Percentiles rank a stretch among this genome's conserved stretches.
These are phyloP conservation scores for Penicillium nucicola DNA, from an alignment of 495 filamentous ascomycete species.

Conservation along the genomic window DNA sequence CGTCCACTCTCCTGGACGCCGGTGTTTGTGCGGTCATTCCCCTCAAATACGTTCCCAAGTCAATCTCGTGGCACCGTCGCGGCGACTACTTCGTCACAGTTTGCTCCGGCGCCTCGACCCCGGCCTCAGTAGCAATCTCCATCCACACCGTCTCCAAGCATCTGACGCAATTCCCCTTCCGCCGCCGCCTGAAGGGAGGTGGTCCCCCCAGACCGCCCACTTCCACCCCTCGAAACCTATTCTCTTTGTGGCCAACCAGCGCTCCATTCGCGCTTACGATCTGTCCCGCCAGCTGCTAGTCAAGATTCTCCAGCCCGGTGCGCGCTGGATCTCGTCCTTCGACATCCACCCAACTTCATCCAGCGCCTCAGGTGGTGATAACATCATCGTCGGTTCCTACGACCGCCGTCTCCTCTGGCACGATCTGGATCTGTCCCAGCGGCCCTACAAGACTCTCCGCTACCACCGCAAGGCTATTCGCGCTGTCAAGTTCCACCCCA, in stretches of 20 bases:
- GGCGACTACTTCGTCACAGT: conserved; percentile 95
- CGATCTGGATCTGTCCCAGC: conserved; percentile 84
- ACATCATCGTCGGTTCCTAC: conserved; percentile 89
- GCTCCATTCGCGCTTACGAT: conserved; percentile 88
- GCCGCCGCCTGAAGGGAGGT: conserved; percentile 65
- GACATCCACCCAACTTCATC: conserved; percentile 77
- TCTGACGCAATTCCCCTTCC: conserved; percentile 90
- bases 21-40: conserved; percentile 76
- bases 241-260: conserved; percentile 94
- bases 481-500: conserved; percentile 78
- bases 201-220: conserved; percentile 83
- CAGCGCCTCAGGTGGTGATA: conserved; percentile 67
- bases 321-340: conserved; percentile 90
- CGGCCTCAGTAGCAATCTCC: conserved; percentile 67
- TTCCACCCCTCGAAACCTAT: conserved; percentile 93
- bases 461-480: conserved; percentile 92
- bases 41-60: conserved; percentile 79
- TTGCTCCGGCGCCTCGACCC: conserved; percentile 69
- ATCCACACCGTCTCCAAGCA: conserved; percentile 96
- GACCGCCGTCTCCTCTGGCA: conserved; percentile 95
- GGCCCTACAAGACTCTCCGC: conserved; percentile 91
- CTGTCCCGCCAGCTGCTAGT: conserved; percentile 82
- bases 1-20: conserved; percentile 64
- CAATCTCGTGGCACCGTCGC: conserved; percentile 90
- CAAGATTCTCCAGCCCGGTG: conserved; percentile 88